Evolutionary conservation across 176 grass and related monocot genomes (phyloP).

Genomic region (Triticum turgidum): DNA sequence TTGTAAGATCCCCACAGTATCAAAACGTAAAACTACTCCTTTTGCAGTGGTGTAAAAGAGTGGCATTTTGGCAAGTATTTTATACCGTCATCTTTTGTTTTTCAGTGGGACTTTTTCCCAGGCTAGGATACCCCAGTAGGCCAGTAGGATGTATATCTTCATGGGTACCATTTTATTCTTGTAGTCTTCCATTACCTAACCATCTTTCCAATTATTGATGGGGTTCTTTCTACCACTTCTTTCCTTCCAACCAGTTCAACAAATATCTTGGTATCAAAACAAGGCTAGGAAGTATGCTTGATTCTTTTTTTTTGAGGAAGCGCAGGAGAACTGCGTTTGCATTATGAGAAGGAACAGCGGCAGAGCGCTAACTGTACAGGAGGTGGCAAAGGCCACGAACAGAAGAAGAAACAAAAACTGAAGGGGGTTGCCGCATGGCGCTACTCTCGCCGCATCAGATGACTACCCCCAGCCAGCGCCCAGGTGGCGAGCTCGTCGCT

Average conservation of each 20-base stretch:
- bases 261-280: background rate
- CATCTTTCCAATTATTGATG: conserved; percentile 27
- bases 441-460: too few relatives aligned
- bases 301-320: background rate
- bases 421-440: too few relatives aligned
- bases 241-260: background rate
- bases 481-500: too few relatives aligned
- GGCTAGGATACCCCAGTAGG: background rate
- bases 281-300: background rate
- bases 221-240: background rate
- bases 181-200: background rate
- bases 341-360: too few relatives aligned
- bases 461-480: too few relatives aligned
- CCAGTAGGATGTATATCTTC: conserved; percentile 23
- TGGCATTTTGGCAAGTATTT: conserved; percentile 27
- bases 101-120: conserved; percentile 30
- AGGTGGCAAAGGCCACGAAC: too few relatives aligned
- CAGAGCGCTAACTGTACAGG: too few relatives aligned
- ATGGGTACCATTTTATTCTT: conserved; percentile 31
- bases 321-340: too few relatives aligned
- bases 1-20: conserved; percentile 1
- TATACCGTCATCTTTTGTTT: conserved; percentile 16
- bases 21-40: background rate
- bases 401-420: too few relatives aligned
- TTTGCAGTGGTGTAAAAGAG: conserved; percentile 9